Percentiles rank a stretch among this genome's conserved stretches.
Conservation (phyloP, 2,329 filamentous ascomycete species). For the Diatrype stigma region DNA sequence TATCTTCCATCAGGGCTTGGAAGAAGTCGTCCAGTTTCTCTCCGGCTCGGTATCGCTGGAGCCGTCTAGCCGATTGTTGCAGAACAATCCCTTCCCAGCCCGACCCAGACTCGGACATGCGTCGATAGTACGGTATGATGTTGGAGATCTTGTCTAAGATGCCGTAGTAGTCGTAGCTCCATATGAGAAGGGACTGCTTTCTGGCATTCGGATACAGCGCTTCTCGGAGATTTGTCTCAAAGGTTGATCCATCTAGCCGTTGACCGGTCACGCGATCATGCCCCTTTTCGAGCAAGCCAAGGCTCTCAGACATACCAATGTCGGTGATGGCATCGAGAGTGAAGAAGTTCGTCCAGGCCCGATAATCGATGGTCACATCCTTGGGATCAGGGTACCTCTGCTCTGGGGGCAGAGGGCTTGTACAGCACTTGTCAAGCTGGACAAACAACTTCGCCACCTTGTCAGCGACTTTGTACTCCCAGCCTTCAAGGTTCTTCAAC, state of each 20-base stretch:
- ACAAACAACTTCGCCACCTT: constrained; percentile 41
- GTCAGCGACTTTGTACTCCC: constrained; percentile 52
- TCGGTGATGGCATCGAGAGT: constrained; percentile 53
- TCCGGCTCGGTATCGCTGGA: constrained; percentile 41
- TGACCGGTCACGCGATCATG: constrained; percentile 40
- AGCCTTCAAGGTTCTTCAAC: constrained; percentile 48
- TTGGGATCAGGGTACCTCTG: constrained; percentile 21
- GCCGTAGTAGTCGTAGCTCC: constrained; percentile 48
- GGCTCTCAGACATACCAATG: constrained; percentile 47
- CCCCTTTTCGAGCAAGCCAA: constrained; percentile 48
- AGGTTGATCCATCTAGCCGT: constrained; percentile 40
- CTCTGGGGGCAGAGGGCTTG: constrained; percentile 29
- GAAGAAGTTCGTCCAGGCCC: constrained; percentile 51
- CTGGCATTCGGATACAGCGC: constrained; percentile 46
- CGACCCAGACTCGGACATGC: constrained; percentile 34
- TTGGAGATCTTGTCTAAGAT: constrained; percentile 42
- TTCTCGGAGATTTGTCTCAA: constrained; percentile 43
- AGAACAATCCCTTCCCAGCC: constrained; percentile 45
- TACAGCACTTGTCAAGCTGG: constrained; percentile 39
- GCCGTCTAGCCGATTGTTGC: constrained; percentile 38
- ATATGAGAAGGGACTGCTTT: constrained; percentile 46
- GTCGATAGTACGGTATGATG: constrained; percentile 40
- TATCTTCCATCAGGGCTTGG: constrained; percentile 48
- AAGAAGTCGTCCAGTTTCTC: constrained; percentile 59
- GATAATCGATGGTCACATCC: constrained; percentile 46